Conservation (phyloP, 352 stramenopile genomes). For the Phytophthora chlamydospora region DNA sequence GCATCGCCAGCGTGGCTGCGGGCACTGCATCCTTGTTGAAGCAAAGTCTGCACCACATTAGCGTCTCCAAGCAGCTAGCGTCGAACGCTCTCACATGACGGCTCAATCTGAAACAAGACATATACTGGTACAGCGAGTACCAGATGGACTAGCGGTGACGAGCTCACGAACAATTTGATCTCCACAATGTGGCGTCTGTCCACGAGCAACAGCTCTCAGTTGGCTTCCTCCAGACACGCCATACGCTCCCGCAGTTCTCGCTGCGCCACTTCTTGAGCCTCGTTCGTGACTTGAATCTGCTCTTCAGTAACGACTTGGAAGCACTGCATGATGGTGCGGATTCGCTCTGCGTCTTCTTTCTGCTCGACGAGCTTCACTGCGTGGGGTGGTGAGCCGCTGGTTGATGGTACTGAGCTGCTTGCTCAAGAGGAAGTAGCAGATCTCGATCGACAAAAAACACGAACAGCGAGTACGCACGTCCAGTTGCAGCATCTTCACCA, state of each 20-base stretch:
- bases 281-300: conserved; percentile 66
- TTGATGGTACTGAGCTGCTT: conserved; percentile 22
- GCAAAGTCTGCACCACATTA: conserved; percentile 73
- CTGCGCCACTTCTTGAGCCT: conserved; percentile 66
- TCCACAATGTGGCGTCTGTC: conserved; percentile 81
- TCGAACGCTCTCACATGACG: conserved; percentile 75
- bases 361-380: conserved; percentile 41
- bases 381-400: conserved; percentile 37
- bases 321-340: conserved; percentile 63
- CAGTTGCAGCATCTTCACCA: conserved; percentile 18
- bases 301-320: conserved; percentile 65
- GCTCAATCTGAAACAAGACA: conserved; percentile 71
- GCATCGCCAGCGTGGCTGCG: conserved; percentile 37
- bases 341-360: conserved; percentile 47
- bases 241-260: conserved; percentile 64
- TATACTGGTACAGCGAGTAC: conserved; percentile 77
- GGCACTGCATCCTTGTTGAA: conserved; percentile 78
- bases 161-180: conserved; percentile 85
- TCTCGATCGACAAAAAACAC: conserved; percentile 22
- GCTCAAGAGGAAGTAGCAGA: conserved; percentile 20
- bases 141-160: conserved; percentile 70
- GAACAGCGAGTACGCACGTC: conserved; percentile 6
- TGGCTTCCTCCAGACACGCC: conserved; percentile 74
- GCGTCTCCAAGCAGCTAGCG: conserved; percentile 60
- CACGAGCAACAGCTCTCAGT: conserved; percentile 59